A percentile compares a stretch with the other conserved stretches of the same genome.
phyloP scores from a whole-genome alignment of 305 asterid species.

The Plantago coronopus region DNA sequence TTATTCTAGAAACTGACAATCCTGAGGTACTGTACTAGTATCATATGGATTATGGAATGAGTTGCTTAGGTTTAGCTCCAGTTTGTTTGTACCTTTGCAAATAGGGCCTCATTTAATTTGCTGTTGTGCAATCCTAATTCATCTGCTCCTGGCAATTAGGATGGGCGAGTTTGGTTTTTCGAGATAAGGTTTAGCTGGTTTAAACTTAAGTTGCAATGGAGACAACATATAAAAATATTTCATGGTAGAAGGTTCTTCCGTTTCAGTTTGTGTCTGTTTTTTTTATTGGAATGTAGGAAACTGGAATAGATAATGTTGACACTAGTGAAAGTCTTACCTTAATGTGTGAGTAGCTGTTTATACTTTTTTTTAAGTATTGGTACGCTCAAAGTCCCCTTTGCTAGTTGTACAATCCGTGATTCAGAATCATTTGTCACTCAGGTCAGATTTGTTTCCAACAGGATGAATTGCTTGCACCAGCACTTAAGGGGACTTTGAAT shows the following conservation, averaged over 20 bases:
- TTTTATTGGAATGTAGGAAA: too few species aligned
- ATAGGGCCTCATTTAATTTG: neutral
- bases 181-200: too few species aligned
- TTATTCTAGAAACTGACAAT: slow-evolving; percentile 16
- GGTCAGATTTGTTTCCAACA: slow-evolving; percentile 10
- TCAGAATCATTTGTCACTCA: neutral
- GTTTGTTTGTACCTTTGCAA: too few species aligned
- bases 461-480: slow-evolving; percentile 46
- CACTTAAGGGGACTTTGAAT: slow-evolving; percentile 34
- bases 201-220: too few species aligned
- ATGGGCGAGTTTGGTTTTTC: too few species aligned
- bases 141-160: too few species aligned
- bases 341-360: neutral
- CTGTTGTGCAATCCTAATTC: neutral
- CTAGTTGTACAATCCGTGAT: neutral
- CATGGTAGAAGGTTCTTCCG: too few species aligned
- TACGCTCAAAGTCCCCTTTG: too few species aligned
- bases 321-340: neutral
- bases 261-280: too few species aligned
- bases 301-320: neutral
- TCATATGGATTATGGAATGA: too few species aligned
- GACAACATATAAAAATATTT: too few species aligned
- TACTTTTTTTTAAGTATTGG: neutral
- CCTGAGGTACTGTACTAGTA: slow-evolving; percentile 19
- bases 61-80: too few species aligned